Base-by-base conservation (phyloP, 768 basidiomycete genomes). In the Leccinum truebloodii region DNA sequence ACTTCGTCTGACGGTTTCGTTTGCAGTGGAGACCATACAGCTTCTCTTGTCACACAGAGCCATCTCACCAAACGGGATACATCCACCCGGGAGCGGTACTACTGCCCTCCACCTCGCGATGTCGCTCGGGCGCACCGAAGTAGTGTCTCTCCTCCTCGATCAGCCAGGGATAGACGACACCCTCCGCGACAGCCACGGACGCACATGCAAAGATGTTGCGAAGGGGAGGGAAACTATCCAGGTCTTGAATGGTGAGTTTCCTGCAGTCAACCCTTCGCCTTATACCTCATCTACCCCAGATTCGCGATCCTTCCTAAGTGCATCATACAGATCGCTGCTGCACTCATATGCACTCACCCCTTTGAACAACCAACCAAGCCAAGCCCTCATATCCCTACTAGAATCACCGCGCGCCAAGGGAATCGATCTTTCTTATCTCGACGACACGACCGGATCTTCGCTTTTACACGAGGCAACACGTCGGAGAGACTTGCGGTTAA, bases 381-480 rank as follows among this genome's bases (percentile, higher is more conserved):
- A 77, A 3, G 75, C 79, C 4, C 81, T 88, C 13, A 63, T 86
- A 5, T 67, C 79, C n/a, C 78, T 92, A 28, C 82, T 94, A 14
- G 80, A 81, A 16, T 88, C 85, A 20, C 88, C 92, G 0, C 84
- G 95, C 3, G 81, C 84, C 4, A 80, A 81, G 14, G 86, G 84
- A 34, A 76, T 95, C 9, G 87, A 96, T 72, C 82, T 97, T 16
- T 87, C 87, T 0, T 89, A 90, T 59, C 78, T 95, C 13, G 94
- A 96, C 63, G 85, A 89, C 54, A 79, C 81, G n/a, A 82, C 86
- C 2, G 94, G 95, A 0, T 81, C 83, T 3, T 86, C 91, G 0
- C 74, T 97, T 6, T 79, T 98, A 1, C 95, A 98, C 64, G 95
- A 95, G 72, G 93, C 94, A 1, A 91, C 92, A 0, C 79, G 83